These are phyloP conservation scores for Cyberlindnera mycetangii DNA, from an alignment of 805 yeast genomes.

Conservation along the genomic window DNA sequence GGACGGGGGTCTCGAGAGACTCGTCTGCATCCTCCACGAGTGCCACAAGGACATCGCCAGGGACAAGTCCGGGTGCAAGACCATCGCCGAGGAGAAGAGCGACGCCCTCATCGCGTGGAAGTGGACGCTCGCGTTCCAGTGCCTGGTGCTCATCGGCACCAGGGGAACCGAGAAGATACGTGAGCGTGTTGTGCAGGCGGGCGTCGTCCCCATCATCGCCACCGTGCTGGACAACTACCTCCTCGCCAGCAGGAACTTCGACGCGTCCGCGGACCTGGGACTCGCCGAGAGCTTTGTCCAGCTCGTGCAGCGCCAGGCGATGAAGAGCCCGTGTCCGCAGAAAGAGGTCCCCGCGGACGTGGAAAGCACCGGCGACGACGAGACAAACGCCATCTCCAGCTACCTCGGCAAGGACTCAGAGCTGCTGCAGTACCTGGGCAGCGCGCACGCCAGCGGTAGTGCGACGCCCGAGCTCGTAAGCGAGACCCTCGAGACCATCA, in stretches of 20 bases:
- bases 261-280: slow-evolving; percentile 19
- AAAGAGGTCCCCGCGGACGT: no score
- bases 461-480: slow-evolving; percentile 1
- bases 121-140: slow-evolving; percentile 94
- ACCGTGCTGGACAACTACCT: slow-evolving; percentile 89
- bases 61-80: slow-evolving; percentile 16
- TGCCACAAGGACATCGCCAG: slow-evolving; percentile 38
- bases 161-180: slow-evolving; percentile 88
- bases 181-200: slow-evolving; percentile 85
- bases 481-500: slow-evolving; percentile 7
- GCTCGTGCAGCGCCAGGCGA: slow-evolving; percentile 14
- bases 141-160: slow-evolving; percentile 86
- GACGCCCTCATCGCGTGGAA: slow-evolving; percentile 82
- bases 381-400: slow-evolving; percentile 3
- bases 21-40: slow-evolving; percentile 81
- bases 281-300: slow-evolving; percentile 18
- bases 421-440: slow-evolving; percentile 8
- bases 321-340: no score
- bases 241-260: slow-evolving; percentile 35
- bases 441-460: background rate
- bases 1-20: slow-evolving; percentile 91
- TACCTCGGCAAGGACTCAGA: slow-evolving; percentile 12
- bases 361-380: slow-evolving; percentile 5
- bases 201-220: slow-evolving; percentile 85
- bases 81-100: slow-evolving; percentile 32